Percentiles rank a stretch among this genome's conserved stretches.
Evolutionary conservation across 2,329 filamentous ascomycete species (phyloP).

Genomic region (Aspergillus intermedius): DNA sequence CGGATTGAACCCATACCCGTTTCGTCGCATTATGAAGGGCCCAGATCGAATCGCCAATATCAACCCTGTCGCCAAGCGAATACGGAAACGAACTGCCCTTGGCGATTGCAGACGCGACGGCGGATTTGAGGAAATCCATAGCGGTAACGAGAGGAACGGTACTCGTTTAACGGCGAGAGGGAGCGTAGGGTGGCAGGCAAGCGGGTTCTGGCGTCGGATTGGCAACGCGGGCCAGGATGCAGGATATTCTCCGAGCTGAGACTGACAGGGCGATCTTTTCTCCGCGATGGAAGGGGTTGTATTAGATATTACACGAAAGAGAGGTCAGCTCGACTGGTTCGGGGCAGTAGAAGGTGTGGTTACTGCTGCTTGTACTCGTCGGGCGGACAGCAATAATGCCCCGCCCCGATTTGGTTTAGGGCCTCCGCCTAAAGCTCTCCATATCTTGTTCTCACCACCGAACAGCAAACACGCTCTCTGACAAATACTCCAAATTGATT

Average conservation of each 20-base stretch:
- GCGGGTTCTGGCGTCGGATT: neutral
- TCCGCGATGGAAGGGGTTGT: no score
- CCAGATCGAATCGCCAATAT: constrained; percentile 92
- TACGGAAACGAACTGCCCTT: constrained; percentile 92
- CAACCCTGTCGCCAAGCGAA: constrained; percentile 84
- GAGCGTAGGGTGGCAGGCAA: neutral
- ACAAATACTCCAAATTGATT: no score
- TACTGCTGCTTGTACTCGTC: neutral
- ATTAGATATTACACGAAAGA: no score
- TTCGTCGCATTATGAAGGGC: constrained; percentile 91
- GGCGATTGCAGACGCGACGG: constrained; percentile 91
- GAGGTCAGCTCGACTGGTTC: neutral
- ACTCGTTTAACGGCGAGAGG: neutral
- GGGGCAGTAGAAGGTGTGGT: neutral
- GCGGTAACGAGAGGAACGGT: constrained; percentile 1
- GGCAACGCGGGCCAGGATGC: neutral
- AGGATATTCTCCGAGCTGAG: no score
- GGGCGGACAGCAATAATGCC: constrained; percentile 4
- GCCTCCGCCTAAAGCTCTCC: constrained; percentile 1
- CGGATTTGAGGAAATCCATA: constrained; percentile 98
- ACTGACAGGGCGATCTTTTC: no score
- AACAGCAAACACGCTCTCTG: neutral
- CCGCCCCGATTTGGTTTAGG: constrained; percentile 20
- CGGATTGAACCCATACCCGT: constrained; percentile 60
- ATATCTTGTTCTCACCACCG: neutral